Evolutionary conservation across 2,329 filamentous ascomycete genomes (phyloP).

Genomic region (Penicillium sp.): DNA sequence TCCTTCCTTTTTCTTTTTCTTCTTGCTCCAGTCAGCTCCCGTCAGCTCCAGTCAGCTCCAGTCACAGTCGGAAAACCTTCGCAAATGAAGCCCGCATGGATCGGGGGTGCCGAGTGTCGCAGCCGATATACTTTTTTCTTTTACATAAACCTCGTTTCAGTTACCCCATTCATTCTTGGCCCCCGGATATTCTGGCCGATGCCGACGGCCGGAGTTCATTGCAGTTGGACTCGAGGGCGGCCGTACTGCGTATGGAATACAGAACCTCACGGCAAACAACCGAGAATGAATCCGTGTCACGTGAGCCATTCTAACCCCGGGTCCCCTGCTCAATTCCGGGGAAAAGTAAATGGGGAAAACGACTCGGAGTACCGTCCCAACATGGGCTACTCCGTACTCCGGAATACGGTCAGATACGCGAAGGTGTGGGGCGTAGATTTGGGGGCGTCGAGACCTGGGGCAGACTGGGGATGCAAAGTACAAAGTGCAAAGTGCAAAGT

Average conservation of each 20-base stretch:
- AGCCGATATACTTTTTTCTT: background rate
- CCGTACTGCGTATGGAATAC: background rate
- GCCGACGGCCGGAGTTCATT: background rate
- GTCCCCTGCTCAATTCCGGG: background rate
- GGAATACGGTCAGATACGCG: background rate
- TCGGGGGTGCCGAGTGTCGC: background rate
- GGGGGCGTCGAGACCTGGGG: background rate
- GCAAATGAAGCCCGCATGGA: background rate
- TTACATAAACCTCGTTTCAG: background rate
- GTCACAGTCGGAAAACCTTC: constrained; percentile 1
- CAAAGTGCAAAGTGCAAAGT: too few species aligned
- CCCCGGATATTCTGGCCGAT: background rate
- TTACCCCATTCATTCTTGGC: background rate
- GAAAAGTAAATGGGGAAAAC: background rate
- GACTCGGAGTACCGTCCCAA: too few species aligned
- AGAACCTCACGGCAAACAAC: too few species aligned
- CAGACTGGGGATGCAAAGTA: background rate
- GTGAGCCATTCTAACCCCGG: background rate
- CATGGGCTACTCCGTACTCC: too few species aligned
- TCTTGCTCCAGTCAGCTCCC: background rate
- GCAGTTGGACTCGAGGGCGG: background rate
- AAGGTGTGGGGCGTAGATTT: background rate
- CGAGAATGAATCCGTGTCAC: background rate
- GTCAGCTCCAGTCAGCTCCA: background rate
- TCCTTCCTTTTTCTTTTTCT: too few species aligned